Evolutionary conservation across 352 stramenopile species (phyloP), one percentile per base, ranked within the genome.

Genomic region (Pythium phragmitis): DNA sequence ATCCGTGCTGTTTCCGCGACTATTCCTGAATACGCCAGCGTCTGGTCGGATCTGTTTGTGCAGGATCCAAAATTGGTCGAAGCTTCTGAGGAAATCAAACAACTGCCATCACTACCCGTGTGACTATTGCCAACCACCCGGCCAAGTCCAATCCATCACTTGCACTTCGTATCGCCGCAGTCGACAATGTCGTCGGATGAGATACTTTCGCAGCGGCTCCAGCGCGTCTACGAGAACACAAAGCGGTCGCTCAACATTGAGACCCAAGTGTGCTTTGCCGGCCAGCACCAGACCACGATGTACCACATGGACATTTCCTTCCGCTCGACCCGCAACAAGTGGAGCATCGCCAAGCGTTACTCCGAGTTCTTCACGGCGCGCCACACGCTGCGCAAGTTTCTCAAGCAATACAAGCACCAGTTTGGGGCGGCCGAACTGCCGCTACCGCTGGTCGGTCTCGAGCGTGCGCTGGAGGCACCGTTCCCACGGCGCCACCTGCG

Each of bases 271-370:
- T 78, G 74, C 46, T 70, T 80, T 23, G 70, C 69, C 6, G 76
- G 76, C 16, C 57, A 77, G 34, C 69, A 77, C 33, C 80, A 81
- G n/a, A 84, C 80, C 52, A 95, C 84, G 36, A 82, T 93, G 67
- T 95, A 95, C 69, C 84, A 88, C 57, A 90, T 95, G 79, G 86
- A 93, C 68, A 91, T 95, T 37, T 92, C 82, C 9, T 95, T 92
- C 71, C 80, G 76, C 49, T 87, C 75, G 28, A 95, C 87, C 48
- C 84, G 83, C 42, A 91, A 92, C 65, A 93, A 92, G 68, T 94
- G 86, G 86, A 92, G 73, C 64, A 92, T 94, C 57, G 74, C 80
- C 46, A 94, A 92, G 69, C 86, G 86, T 41, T 94, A 92, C 74
- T 94, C 86, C 3, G 86, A 94, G 64, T 94, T 94, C 66, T 91